Evolutionary conservation across 23 red algal species (phyloP).

Genomic region (Pyropia haitanensis): DNA sequence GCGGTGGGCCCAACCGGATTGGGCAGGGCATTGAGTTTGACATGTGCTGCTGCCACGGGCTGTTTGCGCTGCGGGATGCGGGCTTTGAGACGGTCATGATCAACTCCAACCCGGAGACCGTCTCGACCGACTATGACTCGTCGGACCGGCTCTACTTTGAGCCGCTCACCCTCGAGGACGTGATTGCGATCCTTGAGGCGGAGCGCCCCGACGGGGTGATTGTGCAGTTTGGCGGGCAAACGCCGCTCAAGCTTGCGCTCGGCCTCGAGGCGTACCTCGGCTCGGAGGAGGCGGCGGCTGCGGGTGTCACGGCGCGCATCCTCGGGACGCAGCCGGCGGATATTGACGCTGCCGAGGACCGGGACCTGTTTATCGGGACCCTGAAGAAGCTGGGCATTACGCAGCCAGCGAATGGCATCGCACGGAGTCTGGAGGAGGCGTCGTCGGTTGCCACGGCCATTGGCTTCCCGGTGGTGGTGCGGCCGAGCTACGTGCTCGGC

Average conservation of each 20-base stretch:
- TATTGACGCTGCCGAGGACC: slow-evolving; percentile 97
- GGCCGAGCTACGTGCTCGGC: slow-evolving; percentile 93
- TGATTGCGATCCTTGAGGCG: slow-evolving; percentile 81
- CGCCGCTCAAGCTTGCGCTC: slow-evolving; percentile 89
- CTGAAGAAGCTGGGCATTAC: slow-evolving; percentile 76
- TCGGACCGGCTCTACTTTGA: slow-evolving; percentile 98
- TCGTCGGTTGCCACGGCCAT: slow-evolving; percentile 49
- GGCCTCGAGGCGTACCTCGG: slow-evolving; percentile 73
- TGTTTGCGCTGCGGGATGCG: slow-evolving; percentile 85
- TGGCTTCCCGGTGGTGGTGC: slow-evolving; percentile 92
- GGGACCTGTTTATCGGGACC: slow-evolving; percentile 88
- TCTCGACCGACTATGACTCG: slow-evolving; percentile 98
- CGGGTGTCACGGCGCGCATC: slow-evolving; percentile 62
- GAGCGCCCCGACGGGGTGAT: slow-evolving; percentile 93
- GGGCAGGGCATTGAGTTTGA: slow-evolving; percentile 99
- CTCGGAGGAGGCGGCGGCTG: slow-evolving; percentile 69
- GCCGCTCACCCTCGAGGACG: slow-evolving; percentile 97
- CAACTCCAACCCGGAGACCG: slow-evolving; percentile 98
- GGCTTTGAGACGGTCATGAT: slow-evolving; percentile 98
- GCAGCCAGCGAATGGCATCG: slow-evolving; percentile 93
- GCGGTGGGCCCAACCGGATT: slow-evolving; percentile 95
- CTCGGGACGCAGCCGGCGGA: slow-evolving; percentile 84
- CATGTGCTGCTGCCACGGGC: slow-evolving; percentile 90
- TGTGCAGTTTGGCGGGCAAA: slow-evolving; percentile 96
- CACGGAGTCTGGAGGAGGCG: slow-evolving; percentile 70